Evolutionary conservation across 2,329 filamentous ascomycete species (phyloP), one percentile per base, ranked within the genome.

Genomic region (Xylaria sp.): DNA sequence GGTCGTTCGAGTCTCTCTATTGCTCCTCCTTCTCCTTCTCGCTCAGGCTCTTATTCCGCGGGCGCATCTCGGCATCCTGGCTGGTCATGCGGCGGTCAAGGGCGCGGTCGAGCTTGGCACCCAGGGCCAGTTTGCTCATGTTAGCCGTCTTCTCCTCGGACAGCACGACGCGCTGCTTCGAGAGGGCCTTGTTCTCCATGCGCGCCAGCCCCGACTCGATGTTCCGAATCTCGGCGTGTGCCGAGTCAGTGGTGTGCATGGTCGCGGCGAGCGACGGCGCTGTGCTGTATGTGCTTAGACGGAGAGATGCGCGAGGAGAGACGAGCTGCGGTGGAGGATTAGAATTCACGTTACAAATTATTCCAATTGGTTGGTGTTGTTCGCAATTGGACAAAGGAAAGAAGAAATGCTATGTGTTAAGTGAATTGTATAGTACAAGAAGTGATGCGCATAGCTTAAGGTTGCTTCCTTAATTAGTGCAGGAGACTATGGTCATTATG

Each of bases 51-150:
- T 76, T 81, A 80, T 77, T 83, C 77, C 83, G 81, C 25, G 84
- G 87, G 71, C 91, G 89, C 86, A 96, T 94, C 80, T 93, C 90
- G 72, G 94, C 94, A 76, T 97, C 94, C 81, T 97, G 94, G 73
- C 92, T 83, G 32, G 88, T 91, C 94, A 97, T 96, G 76, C 94
- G 89, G 72, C 94, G 87, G 73, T 91, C 91, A 63, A 97, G 88
- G 25, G 94, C 94, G 68, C 94, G 90, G 79, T 97, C 94, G 46
- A 97, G 88, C 83, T 97, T 97, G 68, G 94, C 94, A 56, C 94
- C 92, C 60, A 97, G 87, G 43, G 94, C 94, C 66, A 97, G 87
- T 83, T 97, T 97, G 83, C 89, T 90, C 80, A 97, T 85, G 78
- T 91, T 90, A 76, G 93, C 92, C 23, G 86, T 89, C 85, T 97